Evolutionary conservation across 2,329 filamentous ascomycete genomes (phyloP).

Genomic region (Ciborinia camelliae): DNA sequence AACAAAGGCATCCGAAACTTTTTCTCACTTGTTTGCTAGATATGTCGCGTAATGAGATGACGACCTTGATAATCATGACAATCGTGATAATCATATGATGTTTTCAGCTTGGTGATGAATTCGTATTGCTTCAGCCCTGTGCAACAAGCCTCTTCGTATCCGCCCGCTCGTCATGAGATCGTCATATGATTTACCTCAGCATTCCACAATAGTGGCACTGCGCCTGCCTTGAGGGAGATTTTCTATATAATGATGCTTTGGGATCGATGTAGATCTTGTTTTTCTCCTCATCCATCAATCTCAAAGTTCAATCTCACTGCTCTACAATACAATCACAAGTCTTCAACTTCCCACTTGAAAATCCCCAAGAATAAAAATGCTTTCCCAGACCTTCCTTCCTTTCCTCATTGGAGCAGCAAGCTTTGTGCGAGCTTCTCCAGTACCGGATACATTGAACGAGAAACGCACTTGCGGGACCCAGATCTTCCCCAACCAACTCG

Average conservation of each 20-base stretch:
- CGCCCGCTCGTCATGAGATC: background rate
- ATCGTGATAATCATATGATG: slow-evolving; percentile 2
- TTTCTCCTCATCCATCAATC: background rate
- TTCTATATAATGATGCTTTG: background rate
- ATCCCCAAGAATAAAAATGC: background rate
- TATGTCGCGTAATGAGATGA: background rate
- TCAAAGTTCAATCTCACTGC: background rate
- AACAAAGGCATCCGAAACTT: background rate
- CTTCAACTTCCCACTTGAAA: background rate
- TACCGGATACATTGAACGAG: background rate
- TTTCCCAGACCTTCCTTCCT: background rate
- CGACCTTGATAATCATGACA: background rate
- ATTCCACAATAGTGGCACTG: background rate
- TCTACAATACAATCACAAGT: background rate
- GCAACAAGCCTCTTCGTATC: slow-evolving; percentile 11
- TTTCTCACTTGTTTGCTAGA: background rate
- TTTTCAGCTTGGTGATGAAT: slow-evolving; percentile 6
- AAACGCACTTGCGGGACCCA: slow-evolving; percentile 9
- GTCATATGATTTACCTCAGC: background rate
- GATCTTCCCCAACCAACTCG: slow-evolving; percentile 10
- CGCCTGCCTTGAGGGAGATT: background rate
- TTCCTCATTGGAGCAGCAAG: background rate
- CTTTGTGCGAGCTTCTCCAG: slow-evolving; percentile 10
- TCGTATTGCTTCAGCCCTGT: background rate
- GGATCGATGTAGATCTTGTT: background rate